Evolutionary conservation across 2,329 filamentous ascomycete genomes (phyloP), one percentile per base, ranked within the genome.

Genomic region (Fusarium verticillioides): DNA sequence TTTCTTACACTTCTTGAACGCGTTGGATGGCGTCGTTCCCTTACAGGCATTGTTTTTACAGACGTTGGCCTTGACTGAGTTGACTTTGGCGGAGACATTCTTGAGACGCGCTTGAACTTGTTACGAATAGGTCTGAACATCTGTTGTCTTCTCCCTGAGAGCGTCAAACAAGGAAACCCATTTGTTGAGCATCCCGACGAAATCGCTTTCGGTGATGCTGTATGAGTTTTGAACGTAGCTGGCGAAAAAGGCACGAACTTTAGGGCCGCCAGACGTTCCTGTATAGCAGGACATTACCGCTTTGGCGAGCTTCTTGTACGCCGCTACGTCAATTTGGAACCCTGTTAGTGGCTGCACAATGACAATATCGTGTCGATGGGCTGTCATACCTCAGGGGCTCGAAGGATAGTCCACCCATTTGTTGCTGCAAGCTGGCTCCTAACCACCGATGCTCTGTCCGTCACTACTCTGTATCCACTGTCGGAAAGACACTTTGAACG

Each of bases 71-170:
- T 53, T 54, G 34, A 54, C 36, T 39, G 34, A 54, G 23, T 39
- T 36, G 26, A 72, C 39, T 21, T 54, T 70, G 50, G 36, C 37
- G 2, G 54, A 49, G 15, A 70, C 63, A 26, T 36, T 39, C 42
- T 49, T 63, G 19, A 67, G 58, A 16, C 67, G 69, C 4, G 54
- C 12, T 21, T 67, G 63, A 5, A 72, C 67, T 15, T 46, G 40
- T 5, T 43, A 63, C 5, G 67, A 53, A 21, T 65, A 57, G 5
- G 32, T 60, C 13, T 63, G 54, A n/a, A 70, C 67, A 28, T 57
- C 59, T 8, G 58, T 36, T 7, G 66, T 58, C 32, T 39, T 62
- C 18, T 68, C 70, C 44, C 61, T 54, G 30, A 72, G 54, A 4
- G 54, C 16, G 3, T 32, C 49, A 8, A 61, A 63, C 2, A 72